Evolutionary conservation across 2,329 filamentous ascomycete genomes (phyloP).

Genomic region (Aspergillus clavatus): DNA sequence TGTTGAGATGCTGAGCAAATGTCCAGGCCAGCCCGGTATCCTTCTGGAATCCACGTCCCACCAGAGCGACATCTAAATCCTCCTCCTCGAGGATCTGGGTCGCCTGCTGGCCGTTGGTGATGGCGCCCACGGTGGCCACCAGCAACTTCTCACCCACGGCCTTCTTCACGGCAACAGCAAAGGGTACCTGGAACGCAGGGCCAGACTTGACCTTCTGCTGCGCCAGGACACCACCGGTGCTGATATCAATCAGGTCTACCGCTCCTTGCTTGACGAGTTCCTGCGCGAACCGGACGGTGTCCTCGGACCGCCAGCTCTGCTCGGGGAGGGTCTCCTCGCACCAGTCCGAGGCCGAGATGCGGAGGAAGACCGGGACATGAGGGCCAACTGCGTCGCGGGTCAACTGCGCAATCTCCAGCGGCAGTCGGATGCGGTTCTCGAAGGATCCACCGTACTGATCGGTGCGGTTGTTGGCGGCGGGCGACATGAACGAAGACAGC

Average conservation of each 20-base stretch:
- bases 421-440: conserved; percentile 63
- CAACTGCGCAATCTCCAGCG: conserved; percentile 62
- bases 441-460: conserved; percentile 51
- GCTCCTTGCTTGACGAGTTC: conserved; percentile 63
- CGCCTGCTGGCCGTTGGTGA: conserved; percentile 65
- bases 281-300: conserved; percentile 60
- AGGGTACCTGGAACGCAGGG: conserved; percentile 68
- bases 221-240: conserved; percentile 65
- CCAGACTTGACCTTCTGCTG: conserved; percentile 42
- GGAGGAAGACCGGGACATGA: conserved; percentile 65
- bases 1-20: conserved; percentile 66
- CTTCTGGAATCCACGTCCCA: conserved; percentile 72
- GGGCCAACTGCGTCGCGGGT: conserved; percentile 60
- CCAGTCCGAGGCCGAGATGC: conserved; percentile 73
- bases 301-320: conserved; percentile 62
- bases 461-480: conserved; percentile 63
- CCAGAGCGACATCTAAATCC: conserved; percentile 64
- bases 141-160: conserved; percentile 66
- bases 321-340: conserved; percentile 56
- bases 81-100: conserved; percentile 53
- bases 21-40: conserved; percentile 74
- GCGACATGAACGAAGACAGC: conserved; percentile 64
- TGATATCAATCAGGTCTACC: conserved; percentile 79
- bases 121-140: conserved; percentile 70
- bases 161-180: conserved; percentile 67